Evolutionary conservation across 805 yeast species (phyloP), one percentile per base, ranked within the genome.

Genomic region (Saturnispora galanensis): DNA sequence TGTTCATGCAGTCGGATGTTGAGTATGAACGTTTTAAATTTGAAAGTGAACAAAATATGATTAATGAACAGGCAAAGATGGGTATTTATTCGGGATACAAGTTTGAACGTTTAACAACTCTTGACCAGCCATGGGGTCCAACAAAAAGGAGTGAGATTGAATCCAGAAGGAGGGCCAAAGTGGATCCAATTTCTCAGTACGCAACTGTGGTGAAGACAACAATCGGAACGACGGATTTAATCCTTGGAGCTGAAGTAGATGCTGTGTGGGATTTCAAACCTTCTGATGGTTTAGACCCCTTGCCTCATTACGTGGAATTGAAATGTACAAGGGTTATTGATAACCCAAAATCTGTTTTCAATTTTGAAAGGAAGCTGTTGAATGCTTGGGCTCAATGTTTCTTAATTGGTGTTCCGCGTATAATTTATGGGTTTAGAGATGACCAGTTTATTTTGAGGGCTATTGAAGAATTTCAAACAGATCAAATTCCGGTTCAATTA

Each of bases 361-460:
- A 59, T 15, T 87, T 90, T 57, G 96, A 90, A 57, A 72, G 70
- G 44, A 88, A 87, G 62, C 65, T 93, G 38, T 76, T 82, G 58
- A 74, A 69, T 49, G 73, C 94, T 0, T 93, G 99, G 99, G 86
- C 95, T 2, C 97, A 88, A 65, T 83, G 95, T 50, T 93, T 88
- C 60, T 67, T 93, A 17, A 69, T 86, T 38, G 98, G 98, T 4
- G 74, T 93, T 16, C 79, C 83, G n/a, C 74, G 75, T 47, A 71
- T 90, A 4, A 73, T 84, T 4, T 85, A 85, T 57, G 99, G 97
- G 0, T 93, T 84, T 62, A 73, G 96, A 52, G 94, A 87, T 58
- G 83, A 83, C 13, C 64, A 76, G 31, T 69, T 82, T 36, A 60
- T 73, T n/a, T 64, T 90, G 45, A 67, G 73, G 50, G 64, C 81